A percentile compares a stretch with the other conserved stretches of the same genome.
Evolutionary conservation across 2,329 filamentous ascomycete genomes (phyloP).

Genomic region (Aspergillus sp.): DNA sequence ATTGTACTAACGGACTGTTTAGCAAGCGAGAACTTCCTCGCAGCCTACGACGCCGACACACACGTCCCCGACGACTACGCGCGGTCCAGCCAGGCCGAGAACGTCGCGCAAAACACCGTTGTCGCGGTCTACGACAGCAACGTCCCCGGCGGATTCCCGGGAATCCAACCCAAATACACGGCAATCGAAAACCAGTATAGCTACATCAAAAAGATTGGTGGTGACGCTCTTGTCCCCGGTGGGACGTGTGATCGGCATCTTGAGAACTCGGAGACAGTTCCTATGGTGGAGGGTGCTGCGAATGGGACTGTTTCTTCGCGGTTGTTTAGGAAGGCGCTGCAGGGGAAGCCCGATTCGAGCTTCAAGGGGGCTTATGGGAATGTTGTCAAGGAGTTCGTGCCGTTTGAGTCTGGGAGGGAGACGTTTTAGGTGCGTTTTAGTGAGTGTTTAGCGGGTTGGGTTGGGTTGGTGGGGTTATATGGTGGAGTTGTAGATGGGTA

Average conservation of each 20-base stretch:
- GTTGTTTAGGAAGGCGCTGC: neutral
- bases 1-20: neutral
- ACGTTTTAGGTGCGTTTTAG: neutral
- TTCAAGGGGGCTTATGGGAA: neutral
- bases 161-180: neutral
- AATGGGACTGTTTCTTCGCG: neutral
- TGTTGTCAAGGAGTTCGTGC: constrained; percentile 4
- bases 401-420: constrained; percentile 1
- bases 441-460: too few relatives aligned
- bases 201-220: constrained; percentile 1
- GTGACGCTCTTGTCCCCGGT: constrained; percentile 6
- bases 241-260: constrained; percentile 13
- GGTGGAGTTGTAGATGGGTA: too few relatives aligned
- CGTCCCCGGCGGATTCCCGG: constrained; percentile 10
- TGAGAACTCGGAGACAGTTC: constrained; percentile 12
- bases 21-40: constrained; percentile 13
- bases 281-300: neutral
- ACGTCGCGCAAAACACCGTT: constrained; percentile 18
- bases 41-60: constrained; percentile 9
- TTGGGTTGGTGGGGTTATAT: too few relatives aligned
- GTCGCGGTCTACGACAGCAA: constrained; percentile 13
- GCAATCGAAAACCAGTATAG: constrained; percentile 10
- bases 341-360: neutral
- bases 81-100: constrained; percentile 12
- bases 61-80: constrained; percentile 18